Percentiles rank a stretch among this genome's conserved stretches.
Conservation (phyloP, 1,284 basidiomycete genomes). For the Tylopilus sp. region DNA sequence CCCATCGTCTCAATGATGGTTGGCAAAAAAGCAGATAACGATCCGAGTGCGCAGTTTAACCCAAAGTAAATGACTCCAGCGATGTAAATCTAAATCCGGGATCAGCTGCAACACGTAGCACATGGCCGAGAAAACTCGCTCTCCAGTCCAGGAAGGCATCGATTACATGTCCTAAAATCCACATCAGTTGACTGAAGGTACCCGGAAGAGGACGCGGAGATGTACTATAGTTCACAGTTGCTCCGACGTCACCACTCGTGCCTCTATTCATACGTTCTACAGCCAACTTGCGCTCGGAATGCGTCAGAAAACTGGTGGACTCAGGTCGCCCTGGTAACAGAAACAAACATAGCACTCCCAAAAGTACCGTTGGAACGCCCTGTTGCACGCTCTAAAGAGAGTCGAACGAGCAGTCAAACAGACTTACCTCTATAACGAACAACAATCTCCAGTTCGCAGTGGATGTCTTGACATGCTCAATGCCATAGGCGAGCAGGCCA, state of each 20-base stretch:
- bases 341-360: constrained; percentile 63
- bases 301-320: constrained; percentile 64
- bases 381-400: constrained; percentile 20
- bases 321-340: constrained; percentile 78
- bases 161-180: constrained; percentile 49
- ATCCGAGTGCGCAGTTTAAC: constrained; percentile 74
- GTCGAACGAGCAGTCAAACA: not conserved
- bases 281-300: constrained; percentile 70
- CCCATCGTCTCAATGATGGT: constrained; percentile 77
- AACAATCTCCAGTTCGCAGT: constrained; percentile 63
- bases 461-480: constrained; percentile 52
- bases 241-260: constrained; percentile 62
- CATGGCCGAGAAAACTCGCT: constrained; percentile 35
- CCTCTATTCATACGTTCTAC: constrained; percentile 72
- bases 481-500: constrained; percentile 69
- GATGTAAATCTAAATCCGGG: constrained; percentile 47
- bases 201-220: not conserved
- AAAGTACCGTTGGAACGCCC: constrained; percentile 64
- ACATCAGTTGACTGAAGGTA: not conserved
- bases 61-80: constrained; percentile 74
- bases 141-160: constrained; percentile 73
- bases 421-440: constrained; percentile 69
- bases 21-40: constrained; percentile 79
- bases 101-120: not conserved
- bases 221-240: constrained; percentile 62